Percentiles rank a stretch among this genome's conserved stretches.
Evolutionary conservation across 441 rosid species (phyloP).

Genomic region (Theobroma grandiflorum): DNA sequence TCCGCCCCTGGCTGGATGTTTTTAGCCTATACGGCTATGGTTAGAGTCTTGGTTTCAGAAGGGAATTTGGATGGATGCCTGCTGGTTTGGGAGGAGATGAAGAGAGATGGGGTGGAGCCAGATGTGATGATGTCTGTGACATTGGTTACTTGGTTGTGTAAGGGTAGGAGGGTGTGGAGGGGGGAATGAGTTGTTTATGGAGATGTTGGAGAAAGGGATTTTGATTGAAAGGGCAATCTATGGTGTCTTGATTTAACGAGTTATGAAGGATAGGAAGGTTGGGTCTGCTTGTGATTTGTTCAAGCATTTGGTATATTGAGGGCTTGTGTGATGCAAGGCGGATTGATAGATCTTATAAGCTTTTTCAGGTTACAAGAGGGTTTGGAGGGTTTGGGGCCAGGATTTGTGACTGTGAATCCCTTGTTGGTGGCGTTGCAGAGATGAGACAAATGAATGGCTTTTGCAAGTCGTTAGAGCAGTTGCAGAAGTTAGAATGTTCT

Average conservation of each 20-base stretch:
- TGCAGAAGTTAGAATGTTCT: constrained; percentile 60
- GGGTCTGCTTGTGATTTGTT: constrained; percentile 74
- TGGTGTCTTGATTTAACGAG: constrained; percentile 67
- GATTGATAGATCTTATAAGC: constrained; percentile 79
- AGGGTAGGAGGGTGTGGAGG: constrained; percentile 61
- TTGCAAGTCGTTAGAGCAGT: constrained; percentile 56
- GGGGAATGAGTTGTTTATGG: constrained; percentile 70
- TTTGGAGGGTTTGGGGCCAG: constrained; percentile 73
- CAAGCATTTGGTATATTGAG: constrained; percentile 76
- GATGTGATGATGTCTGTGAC: constrained; percentile 91
- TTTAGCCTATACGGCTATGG: constrained; percentile 87
- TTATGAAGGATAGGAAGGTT: constrained; percentile 70
- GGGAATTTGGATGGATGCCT: constrained; percentile 78
- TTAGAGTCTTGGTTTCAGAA: constrained; percentile 57
- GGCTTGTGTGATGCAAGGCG: constrained; percentile 70
- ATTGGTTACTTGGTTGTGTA: constrained; percentile 67
- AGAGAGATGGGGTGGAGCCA: constrained; percentile 64
- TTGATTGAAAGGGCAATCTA: constrained; percentile 81
- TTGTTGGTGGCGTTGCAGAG: constrained; percentile 68
- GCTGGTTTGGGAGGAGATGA: constrained; percentile 89
- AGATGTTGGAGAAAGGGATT: constrained; percentile 72
- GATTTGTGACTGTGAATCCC: constrained; percentile 69
- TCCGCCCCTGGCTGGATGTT: constrained; percentile 90
- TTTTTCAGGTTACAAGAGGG: constrained; percentile 46
- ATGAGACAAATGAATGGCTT: constrained; percentile 60